Evolutionary conservation across 2,329 filamentous ascomycete species (phyloP), one percentile per base, ranked within the genome.

Genomic region (Fusarium nanum): DNA sequence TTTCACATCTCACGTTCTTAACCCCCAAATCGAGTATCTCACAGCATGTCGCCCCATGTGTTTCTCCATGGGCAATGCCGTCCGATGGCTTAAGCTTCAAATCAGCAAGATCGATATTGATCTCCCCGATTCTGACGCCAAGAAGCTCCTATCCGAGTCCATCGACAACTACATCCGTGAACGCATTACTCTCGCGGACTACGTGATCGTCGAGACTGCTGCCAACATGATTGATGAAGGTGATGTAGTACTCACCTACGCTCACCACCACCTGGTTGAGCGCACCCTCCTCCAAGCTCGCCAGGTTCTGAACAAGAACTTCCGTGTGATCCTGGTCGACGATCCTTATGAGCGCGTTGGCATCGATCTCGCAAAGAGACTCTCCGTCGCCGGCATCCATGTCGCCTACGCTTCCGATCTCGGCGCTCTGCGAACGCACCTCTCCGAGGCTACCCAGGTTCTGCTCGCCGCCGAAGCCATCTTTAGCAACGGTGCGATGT

Each of bases 61-160:
- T 72, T 96, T 97, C 81, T 93, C 93, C 67, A 97, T 98, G 91
- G 96, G 96, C 65, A 99, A 98, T 79, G 94, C 94, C 37, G 97
- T 99, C 77, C 89, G 96, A 57, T 95, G 94, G 86, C 87, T 99
- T 52, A 99, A 99, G 84, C 89, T 97, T 49, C 89, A 93, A 76
- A 95, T 99, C 77, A 92, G 93, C 75, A 93, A 93, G 73, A 91
- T 98, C 62, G 94, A 98, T 75, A 93, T 95, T 42, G 92, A 94
- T 73, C 88, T 91, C 3, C 89, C 93, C 30, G 95, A 99, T 78
- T 83, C 88, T 22, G 89, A 93, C 49, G 94, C 94, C 27, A 98
- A 97, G 82, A 87, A 90, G 60, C 84, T 89, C 27, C 87, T 99
- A 14, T 89, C 91, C 77, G 88, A 92, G 49, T 89, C 90, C 71